Evolutionary conservation across 148 eudicot species (phyloP).

Genomic region (Cornus florida): DNA sequence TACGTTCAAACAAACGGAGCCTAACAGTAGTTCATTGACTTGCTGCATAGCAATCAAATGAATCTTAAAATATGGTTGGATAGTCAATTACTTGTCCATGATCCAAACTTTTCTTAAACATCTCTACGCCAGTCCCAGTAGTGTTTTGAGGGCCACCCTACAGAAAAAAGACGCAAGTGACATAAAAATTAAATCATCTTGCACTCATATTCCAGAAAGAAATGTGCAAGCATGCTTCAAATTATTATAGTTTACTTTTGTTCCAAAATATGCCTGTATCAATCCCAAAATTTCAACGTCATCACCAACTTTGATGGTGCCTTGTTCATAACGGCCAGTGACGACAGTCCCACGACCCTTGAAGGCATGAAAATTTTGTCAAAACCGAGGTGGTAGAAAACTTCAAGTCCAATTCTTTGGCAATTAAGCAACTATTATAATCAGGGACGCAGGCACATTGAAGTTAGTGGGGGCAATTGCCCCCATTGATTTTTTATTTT

Average conservation of each 20-base stretch:
- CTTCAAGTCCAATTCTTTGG: too few relatives aligned
- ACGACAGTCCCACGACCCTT: constrained; percentile 96
- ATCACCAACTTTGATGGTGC: constrained; percentile 76
- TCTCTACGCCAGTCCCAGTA: constrained; percentile 86
- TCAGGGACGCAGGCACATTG: too few relatives aligned
- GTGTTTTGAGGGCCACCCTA: constrained; percentile 69
- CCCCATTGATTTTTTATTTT: too few relatives aligned
- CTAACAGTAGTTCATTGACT: neutral
- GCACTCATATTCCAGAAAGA: too few relatives aligned
- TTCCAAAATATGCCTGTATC: constrained; percentile 44
- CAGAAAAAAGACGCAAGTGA: neutral
- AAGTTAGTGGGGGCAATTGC: too few relatives aligned
- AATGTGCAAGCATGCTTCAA: neutral
- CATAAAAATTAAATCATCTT: neutral
- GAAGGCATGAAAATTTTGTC: neutral
- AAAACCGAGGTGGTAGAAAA: too few relatives aligned
- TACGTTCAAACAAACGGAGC: too few relatives aligned
- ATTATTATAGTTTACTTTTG: neutral
- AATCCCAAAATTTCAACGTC: constrained; percentile 78
- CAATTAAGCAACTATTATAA: too few relatives aligned
- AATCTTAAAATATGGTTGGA: neutral
- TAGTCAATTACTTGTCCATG: constrained; percentile 51
- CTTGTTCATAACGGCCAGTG: constrained; percentile 88
- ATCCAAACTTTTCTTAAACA: constrained; percentile 85
- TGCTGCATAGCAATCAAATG: neutral